Conservation (phyloP, 108 stramenopile genomes). For the Fistulifera pelliculosa region DNA sequence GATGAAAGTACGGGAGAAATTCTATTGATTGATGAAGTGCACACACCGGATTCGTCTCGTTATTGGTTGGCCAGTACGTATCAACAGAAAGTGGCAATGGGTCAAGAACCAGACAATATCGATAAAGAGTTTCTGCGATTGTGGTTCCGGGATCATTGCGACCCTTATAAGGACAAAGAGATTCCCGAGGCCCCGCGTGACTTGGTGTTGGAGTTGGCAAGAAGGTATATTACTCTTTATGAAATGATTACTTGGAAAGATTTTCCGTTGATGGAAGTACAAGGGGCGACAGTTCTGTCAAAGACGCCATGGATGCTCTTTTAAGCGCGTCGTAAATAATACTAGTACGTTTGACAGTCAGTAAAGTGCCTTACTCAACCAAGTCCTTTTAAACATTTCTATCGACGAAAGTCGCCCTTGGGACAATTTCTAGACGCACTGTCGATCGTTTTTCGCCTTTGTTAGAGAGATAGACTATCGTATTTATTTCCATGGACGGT, state of each 20-base stretch:
- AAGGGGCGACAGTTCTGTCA: neutral
- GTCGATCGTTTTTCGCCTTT: too few species aligned
- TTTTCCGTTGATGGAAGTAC: constrained; percentile 51
- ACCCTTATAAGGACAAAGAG: constrained; percentile 91
- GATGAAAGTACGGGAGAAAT: constrained; percentile 76
- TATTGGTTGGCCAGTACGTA: constrained; percentile 94
- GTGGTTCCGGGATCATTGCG: constrained; percentile 95
- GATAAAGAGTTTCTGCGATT: constrained; percentile 98
- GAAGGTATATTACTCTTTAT: constrained; percentile 92
- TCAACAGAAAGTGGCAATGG: constrained; percentile 64
- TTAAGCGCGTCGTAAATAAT: too few species aligned
- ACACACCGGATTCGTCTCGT: constrained; percentile 96
- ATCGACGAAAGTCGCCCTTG: too few species aligned
- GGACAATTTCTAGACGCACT: too few species aligned
- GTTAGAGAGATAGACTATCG: too few species aligned
- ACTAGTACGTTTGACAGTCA: too few species aligned
- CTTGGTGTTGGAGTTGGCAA: constrained; percentile 88
- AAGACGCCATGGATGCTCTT: too few species aligned
- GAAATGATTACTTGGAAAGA: constrained; percentile 92
- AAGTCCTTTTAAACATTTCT: too few species aligned
- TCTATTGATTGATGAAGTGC: constrained; percentile 94
- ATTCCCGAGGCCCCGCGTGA: constrained; percentile 94
- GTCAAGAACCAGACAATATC: constrained; percentile 96
- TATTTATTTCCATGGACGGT: too few species aligned
- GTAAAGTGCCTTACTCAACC: too few species aligned